phyloP scores from a whole-genome alignment of 1,284 basidiomycete species.

The Austropuccinia psidii region DNA sequence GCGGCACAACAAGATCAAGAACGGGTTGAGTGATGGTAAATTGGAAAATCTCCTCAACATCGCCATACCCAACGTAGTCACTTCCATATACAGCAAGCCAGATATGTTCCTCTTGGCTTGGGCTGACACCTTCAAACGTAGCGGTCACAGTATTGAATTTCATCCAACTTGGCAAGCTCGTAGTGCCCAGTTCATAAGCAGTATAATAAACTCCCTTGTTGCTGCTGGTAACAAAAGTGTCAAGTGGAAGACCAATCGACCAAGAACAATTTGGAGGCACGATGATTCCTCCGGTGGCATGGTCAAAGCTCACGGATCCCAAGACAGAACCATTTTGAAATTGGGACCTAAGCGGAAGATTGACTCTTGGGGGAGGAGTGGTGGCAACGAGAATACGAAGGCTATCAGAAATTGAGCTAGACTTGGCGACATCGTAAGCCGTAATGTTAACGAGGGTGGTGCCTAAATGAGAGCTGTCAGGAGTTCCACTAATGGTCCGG shows the following conservation, averaged over 20 bases:
- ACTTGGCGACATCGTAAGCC: conserved; percentile 11
- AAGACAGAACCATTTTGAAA: conserved; percentile 25
- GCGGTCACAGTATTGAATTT: conserved; percentile 35
- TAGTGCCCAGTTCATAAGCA: conserved; percentile 26
- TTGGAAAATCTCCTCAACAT: conserved; percentile 29
- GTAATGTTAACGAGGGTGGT: background rate
- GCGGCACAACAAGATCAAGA: conserved; percentile 17
- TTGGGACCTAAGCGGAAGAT: conserved; percentile 18
- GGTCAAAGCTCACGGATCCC: conserved; percentile 26
- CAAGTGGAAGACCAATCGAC: conserved; percentile 28
- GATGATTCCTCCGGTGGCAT: conserved; percentile 26
- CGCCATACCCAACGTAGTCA: conserved; percentile 31
- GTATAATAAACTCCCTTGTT: conserved; percentile 25
- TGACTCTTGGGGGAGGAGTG: conserved; percentile 2
- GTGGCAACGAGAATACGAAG: conserved; percentile 22
- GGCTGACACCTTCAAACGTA: conserved; percentile 36
- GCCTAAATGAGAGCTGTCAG: conserved; percentile 33
- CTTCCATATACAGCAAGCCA: conserved; percentile 31
- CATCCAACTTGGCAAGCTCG: conserved; percentile 32
- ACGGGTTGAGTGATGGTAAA: conserved; percentile 17
- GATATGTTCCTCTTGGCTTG: conserved; percentile 15
- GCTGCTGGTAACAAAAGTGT: conserved; percentile 22
- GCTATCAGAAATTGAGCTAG: conserved; percentile 8
- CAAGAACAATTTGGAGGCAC: conserved; percentile 36
- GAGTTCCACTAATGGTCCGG: conserved; percentile 42